phyloP scores from a whole-genome alignment of 2,329 filamentous ascomycete species.

The Davidsoniella virescens region DNA sequence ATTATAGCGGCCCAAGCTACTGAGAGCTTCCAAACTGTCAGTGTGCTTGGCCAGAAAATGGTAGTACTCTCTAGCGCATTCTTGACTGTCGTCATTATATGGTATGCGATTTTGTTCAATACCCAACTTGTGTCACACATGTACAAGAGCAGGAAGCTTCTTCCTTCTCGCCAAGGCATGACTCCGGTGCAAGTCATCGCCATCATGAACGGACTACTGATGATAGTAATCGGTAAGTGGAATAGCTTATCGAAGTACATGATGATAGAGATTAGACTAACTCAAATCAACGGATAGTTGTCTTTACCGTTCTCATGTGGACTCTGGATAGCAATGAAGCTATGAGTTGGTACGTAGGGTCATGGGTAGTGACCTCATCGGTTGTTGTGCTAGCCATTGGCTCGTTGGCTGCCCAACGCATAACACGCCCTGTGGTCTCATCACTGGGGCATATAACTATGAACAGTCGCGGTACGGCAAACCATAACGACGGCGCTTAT shows the following conservation, averaged over 20 bases:
- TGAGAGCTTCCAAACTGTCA: neutral
- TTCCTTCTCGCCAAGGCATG: constrained; percentile 26
- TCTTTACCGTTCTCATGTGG: too few species aligned
- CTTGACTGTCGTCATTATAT: constrained; percentile 26
- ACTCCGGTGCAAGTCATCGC: constrained; percentile 38
- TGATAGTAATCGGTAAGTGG: constrained; percentile 36
- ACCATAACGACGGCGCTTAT: too few species aligned
- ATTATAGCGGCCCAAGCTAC: neutral
- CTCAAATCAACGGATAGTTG: too few species aligned
- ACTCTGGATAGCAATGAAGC: too few species aligned
- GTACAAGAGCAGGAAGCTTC: constrained; percentile 28
- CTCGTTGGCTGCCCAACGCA: neutral
- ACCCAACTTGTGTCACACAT: constrained; percentile 33
- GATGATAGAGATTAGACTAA: too few species aligned
- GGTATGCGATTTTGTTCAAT: constrained; percentile 41
- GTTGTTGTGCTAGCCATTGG: neutral
- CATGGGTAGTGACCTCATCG: neutral
- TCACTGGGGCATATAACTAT: too few species aligned
- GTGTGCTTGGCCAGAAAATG: neutral
- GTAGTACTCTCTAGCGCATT: neutral
- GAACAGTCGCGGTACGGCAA: too few species aligned
- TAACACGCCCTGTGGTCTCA: too few species aligned
- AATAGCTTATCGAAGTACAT: too few species aligned
- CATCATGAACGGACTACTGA: constrained; percentile 38
- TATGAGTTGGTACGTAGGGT: too few species aligned